Percentiles rank a stretch among this genome's conserved stretches.
phyloP scores from a whole-genome alignment of 1,284 basidiomycete genomes.

The Apiotrichum veenhuisii region DNA sequence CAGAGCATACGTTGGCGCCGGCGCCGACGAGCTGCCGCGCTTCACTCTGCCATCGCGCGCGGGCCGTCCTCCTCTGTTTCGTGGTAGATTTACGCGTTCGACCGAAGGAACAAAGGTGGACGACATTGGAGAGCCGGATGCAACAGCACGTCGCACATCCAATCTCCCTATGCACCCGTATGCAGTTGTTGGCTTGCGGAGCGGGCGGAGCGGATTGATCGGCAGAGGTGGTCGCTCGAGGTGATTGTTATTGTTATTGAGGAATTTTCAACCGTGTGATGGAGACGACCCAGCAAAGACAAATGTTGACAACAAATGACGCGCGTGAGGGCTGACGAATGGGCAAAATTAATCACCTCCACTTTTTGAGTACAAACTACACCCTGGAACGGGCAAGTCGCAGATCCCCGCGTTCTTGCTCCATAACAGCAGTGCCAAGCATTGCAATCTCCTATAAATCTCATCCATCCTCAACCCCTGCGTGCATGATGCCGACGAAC shows the following conservation, averaged over 20 bases:
- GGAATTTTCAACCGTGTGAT: not conserved
- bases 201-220: too few species aligned
- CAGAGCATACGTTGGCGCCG: not conserved
- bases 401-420: not conserved
- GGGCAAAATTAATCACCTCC: not conserved
- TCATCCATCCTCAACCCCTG: too few species aligned
- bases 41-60: not conserved
- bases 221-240: too few species aligned
- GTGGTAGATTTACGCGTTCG: not conserved
- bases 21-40: not conserved
- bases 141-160: not conserved
- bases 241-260: not conserved
- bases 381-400: not conserved
- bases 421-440: too few species aligned
- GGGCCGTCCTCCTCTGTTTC: not conserved
- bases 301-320: not conserved
- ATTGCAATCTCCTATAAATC: too few species aligned
- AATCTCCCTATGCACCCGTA: too few species aligned
- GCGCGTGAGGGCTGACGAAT: not conserved
- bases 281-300: not conserved
- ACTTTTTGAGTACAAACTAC: conserved; percentile 7
- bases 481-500: too few species aligned
- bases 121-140: not conserved
- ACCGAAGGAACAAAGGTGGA: conserved; percentile 2
- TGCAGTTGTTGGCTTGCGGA: too few species aligned